Conservation (phyloP, 306 rosid species). For the Aeschynomene evenia region DNA sequence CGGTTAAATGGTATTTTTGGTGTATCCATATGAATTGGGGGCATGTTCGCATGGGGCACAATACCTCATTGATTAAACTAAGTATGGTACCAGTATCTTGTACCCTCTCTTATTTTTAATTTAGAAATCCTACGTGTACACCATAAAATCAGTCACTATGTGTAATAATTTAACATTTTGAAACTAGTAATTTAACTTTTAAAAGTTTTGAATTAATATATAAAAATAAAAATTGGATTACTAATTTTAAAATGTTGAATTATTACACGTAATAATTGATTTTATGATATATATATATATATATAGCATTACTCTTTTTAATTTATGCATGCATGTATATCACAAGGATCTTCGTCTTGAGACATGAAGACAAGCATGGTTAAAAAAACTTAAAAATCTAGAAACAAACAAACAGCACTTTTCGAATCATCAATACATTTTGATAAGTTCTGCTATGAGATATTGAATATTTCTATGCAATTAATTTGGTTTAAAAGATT, state of each 20-base stretch:
- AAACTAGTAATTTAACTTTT: no score
- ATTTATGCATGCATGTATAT: slow-evolving; percentile 32
- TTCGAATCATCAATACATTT: background rate
- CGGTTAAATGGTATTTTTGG: slow-evolving; percentile 28
- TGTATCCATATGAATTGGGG: slow-evolving; percentile 30
- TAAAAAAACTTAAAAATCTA: background rate
- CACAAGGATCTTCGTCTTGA: background rate
- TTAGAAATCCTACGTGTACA: no score
- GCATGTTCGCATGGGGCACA: slow-evolving; percentile 27
- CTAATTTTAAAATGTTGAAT: no score
- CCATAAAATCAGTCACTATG: no score
- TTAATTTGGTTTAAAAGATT: background rate
- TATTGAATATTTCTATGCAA: background rate
- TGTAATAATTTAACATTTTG: no score
- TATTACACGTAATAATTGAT: no score
- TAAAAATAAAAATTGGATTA: no score
- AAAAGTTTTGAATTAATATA: no score
- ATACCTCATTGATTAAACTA: slow-evolving; percentile 29
- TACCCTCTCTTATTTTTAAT: no score
- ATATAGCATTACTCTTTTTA: no score
- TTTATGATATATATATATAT: no score
- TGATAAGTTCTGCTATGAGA: background rate
- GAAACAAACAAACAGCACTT: background rate
- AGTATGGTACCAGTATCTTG: slow-evolving; percentile 30
- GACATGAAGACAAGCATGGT: slow-evolving; percentile 13